Evolutionary conservation across 345 rosid genomes (phyloP).

Genomic region (Linum trigynum): DNA sequence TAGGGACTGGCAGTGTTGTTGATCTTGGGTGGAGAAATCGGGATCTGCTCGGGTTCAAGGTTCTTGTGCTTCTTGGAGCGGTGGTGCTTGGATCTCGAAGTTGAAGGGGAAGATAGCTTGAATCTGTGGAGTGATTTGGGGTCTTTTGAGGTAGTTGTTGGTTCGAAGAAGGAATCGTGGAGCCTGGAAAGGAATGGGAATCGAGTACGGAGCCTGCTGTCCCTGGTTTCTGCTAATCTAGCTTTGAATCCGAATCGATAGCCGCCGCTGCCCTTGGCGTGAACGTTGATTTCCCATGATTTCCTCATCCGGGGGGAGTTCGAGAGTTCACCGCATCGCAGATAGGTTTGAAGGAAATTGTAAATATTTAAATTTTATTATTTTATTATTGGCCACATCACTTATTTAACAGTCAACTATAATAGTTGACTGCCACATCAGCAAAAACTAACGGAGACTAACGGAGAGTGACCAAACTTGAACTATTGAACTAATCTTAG

Average conservation of each 20-base stretch:
- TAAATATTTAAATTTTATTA: too few species aligned
- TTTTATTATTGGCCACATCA: too few species aligned
- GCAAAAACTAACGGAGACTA: too few species aligned
- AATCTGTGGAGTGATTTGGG: background rate
- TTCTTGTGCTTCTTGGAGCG: background rate
- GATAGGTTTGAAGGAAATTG: too few species aligned
- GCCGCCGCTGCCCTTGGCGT: background rate
- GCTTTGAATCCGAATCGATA: constrained; percentile 3
- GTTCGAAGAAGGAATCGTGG: background rate
- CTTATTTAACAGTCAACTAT: too few species aligned
- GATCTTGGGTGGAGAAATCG: background rate
- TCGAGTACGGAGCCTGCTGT: background rate
- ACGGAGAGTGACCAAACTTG: too few species aligned
- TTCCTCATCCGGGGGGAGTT: background rate
- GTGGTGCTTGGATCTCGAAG: background rate
- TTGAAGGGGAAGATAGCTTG: background rate
- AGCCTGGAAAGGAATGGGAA: background rate
- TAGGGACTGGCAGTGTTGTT: background rate
- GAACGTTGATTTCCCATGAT: constrained; percentile 1
- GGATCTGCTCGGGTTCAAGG: background rate
- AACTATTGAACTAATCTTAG: too few species aligned
- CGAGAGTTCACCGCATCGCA: too few species aligned
- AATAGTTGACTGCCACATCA: too few species aligned
- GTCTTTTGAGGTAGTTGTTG: background rate
- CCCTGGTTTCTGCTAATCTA: background rate